These are phyloP conservation scores for Trebouxia gelatinosa DNA, from an alignment of 163 green algal species.

Conservation along the genomic window DNA sequence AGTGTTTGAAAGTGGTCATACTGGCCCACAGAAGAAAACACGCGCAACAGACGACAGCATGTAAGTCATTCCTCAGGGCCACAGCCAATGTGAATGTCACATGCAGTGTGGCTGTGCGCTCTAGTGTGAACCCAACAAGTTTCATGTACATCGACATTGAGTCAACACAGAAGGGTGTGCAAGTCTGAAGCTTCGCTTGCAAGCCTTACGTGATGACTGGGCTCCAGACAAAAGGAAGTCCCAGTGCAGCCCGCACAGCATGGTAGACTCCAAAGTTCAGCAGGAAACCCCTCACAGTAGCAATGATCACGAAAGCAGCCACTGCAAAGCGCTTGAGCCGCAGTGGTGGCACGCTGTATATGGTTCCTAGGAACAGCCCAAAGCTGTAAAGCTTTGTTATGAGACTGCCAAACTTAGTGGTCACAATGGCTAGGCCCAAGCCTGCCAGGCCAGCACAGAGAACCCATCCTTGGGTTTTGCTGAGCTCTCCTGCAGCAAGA, in stretches of 20 bases:
- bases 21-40: no score
- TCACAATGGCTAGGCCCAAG: slow-evolving; percentile 19
- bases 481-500: slow-evolving; percentile 88
- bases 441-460: slow-evolving; percentile 70
- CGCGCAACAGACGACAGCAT: no score
- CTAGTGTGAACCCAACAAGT: no score
- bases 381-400: slow-evolving; percentile 93
- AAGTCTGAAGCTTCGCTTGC: no score
- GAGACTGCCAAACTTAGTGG: slow-evolving; percentile 83
- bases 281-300: slow-evolving; percentile 94
- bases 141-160: no score
- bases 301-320: slow-evolving; percentile 97
- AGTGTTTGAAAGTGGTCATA: no score
- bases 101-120: no score
- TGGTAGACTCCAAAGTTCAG: slow-evolving; percentile 99
- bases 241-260: slow-evolving; percentile 86
- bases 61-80: no score
- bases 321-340: slow-evolving; percentile 93
- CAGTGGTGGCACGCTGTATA: slow-evolving; percentile 95
- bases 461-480: slow-evolving; percentile 67
- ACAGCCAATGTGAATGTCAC: no score
- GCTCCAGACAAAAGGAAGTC: slow-evolving; percentile 80
- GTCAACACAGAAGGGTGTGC: no score
- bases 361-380: slow-evolving; percentile 92
- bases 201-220: slow-evolving; percentile 73